Evolutionary conservation across 1,284 basidiomycete genomes (phyloP), one percentile per base, ranked within the genome.

Genomic region (Rhizoctonia solani): DNA sequence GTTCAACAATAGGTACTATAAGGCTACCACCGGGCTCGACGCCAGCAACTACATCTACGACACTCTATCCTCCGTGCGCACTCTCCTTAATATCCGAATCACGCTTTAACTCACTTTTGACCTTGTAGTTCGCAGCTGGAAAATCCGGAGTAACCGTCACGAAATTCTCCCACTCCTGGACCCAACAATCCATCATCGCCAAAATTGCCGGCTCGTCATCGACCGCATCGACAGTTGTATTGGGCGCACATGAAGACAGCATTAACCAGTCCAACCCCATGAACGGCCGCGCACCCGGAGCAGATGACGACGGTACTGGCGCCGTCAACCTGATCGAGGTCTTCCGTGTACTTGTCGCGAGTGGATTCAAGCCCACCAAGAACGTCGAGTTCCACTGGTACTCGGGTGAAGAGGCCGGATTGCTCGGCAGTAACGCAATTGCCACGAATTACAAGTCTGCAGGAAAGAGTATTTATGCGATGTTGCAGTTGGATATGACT

Each of bases 341-440:
- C 4, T 80, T 88, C 74, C 79, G 83, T 30, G 82, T 81, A 3
- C 81, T 90, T 25, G 78, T 85, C 46, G 75, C 78, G 13, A 75
- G 79, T 37, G 79, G 80, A 27, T 89, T 82, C 76, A 77, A 76
- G 19, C 86, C 87, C 0, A 76, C 79, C 16, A 76, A 75, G 3
- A 82, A 86, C 2, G 81, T 90, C 67, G 87, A 90, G 74, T 86
- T 88, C 76, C 87, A 88, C 76, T 89, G 82, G 80, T 84, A 85
- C 75, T 54, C 66, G 0, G 68, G 68, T 8, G 68, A 69, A 21
- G 68, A 69, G 37, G 68, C 65, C 3, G 68, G 68, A 5, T 21
- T 69, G 34, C 50, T 69, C 2, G 68, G 68, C 6, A 54, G 49
- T 23, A 27, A 56, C 8, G 54, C 63, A 14, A 59, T 61, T 47